Evolutionary conservation across 805 yeast genomes (phyloP).

Genomic region (Naumovozyma baii): DNA sequence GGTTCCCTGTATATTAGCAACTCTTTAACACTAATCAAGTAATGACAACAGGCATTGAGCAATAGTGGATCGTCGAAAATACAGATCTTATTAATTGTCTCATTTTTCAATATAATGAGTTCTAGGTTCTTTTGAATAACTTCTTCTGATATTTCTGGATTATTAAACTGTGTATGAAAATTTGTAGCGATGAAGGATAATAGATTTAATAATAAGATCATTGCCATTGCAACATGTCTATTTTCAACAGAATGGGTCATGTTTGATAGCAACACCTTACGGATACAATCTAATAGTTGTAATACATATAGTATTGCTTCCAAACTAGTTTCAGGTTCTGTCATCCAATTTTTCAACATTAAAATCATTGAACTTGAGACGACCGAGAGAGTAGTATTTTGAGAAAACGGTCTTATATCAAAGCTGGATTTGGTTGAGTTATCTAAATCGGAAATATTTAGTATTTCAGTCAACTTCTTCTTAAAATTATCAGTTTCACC

Average conservation of each 20-base stretch:
- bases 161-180: background rate
- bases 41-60: slow-evolving; percentile 16
- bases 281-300: slow-evolving; percentile 10
- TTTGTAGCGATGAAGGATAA: slow-evolving; percentile 2
- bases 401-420: background rate
- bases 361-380: slow-evolving; percentile 8
- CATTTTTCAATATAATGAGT: slow-evolving; percentile 9
- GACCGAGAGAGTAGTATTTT: slow-evolving; percentile 4
- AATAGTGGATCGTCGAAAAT: slow-evolving; percentile 19
- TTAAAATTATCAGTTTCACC: slow-evolving; percentile 1
- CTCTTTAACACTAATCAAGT: slow-evolving; percentile 11
- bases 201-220: slow-evolving; percentile 5
- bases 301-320: slow-evolving; percentile 1
- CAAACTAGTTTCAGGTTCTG: background rate
- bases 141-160: background rate
- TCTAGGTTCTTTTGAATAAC: slow-evolving; percentile 5
- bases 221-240: slow-evolving; percentile 8
- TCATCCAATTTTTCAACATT: slow-evolving; percentile 12
- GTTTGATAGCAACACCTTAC: slow-evolving; percentile 9
- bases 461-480: slow-evolving; percentile 7
- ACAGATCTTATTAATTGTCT: slow-evolving; percentile 11
- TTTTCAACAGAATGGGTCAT: slow-evolving; percentile 10
- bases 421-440: slow-evolving; percentile 1
- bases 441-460: slow-evolving; percentile 14
- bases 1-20: slow-evolving; percentile 9